Percentiles rank a stretch among this genome's conserved stretches.
These are phyloP conservation scores for Pseudogymnoascus sp. DNA, from an alignment of 2,329 filamentous ascomycete genomes.

Conservation along the genomic window DNA sequence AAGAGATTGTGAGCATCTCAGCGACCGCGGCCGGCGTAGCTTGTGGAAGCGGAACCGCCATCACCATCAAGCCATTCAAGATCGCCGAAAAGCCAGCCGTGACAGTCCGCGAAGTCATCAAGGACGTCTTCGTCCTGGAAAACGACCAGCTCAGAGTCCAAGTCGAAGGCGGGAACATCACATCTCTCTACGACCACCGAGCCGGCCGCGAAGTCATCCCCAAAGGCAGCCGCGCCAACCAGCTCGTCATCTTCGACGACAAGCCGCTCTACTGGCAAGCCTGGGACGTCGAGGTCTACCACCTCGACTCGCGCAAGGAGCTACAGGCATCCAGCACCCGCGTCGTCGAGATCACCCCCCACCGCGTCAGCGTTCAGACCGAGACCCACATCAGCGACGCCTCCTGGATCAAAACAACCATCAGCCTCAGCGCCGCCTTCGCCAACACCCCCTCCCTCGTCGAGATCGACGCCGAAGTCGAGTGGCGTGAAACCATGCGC, in stretches of 20 bases:
- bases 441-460: slow-evolving; percentile 60
- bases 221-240: slow-evolving; percentile 68
- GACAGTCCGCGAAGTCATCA: slow-evolving; percentile 40
- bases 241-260: slow-evolving; percentile 92
- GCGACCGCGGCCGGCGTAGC: slow-evolving; percentile 45
- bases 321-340: slow-evolving; percentile 59
- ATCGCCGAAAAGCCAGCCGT: slow-evolving; percentile 41
- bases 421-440: slow-evolving; percentile 66
- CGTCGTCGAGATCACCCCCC: slow-evolving; percentile 62
- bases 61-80: slow-evolving; percentile 45
- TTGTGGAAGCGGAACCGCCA: slow-evolving; percentile 46
- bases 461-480: slow-evolving; percentile 76
- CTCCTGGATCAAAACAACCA: slow-evolving; percentile 79
- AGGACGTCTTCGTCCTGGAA: slow-evolving; percentile 66
- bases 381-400: slow-evolving; percentile 80
- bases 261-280: slow-evolving; percentile 97
- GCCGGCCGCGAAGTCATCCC: slow-evolving; percentile 72
- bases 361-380: slow-evolving; percentile 74
- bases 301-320: slow-evolving; percentile 77
- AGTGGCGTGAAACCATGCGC: slow-evolving; percentile 95
- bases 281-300: slow-evolving; percentile 97
- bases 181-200: slow-evolving; percentile 69
- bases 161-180: slow-evolving; percentile 69
- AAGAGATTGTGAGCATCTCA: slow-evolving; percentile 61
- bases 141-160: slow-evolving; percentile 70